Evolutionary conservation across 2,329 filamentous ascomycete genomes (phyloP).

Genomic region (Fusarium denticulatum): DNA sequence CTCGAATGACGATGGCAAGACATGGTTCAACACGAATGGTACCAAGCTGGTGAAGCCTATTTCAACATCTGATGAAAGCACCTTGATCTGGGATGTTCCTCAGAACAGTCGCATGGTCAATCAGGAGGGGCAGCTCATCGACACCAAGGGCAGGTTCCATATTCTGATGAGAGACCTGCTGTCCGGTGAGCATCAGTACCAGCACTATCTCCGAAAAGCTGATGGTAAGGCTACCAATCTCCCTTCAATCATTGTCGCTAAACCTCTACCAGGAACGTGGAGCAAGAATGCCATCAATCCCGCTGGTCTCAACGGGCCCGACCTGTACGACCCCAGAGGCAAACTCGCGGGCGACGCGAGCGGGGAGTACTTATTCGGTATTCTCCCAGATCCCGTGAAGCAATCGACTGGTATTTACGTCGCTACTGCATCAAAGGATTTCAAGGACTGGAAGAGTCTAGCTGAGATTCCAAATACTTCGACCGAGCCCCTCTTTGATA

Average conservation of each 20-base stretch:
- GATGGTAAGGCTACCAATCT: background rate
- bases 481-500: slow-evolving; percentile 26
- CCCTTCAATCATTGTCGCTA: fast-evolving
- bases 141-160: slow-evolving; percentile 19
- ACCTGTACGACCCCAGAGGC: slow-evolving; percentile 27
- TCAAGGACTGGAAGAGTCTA: slow-evolving; percentile 21
- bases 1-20: slow-evolving; percentile 27
- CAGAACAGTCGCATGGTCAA: slow-evolving; percentile 35
- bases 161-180: slow-evolving; percentile 29
- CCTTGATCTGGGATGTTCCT: slow-evolving; percentile 22
- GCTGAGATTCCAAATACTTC: slow-evolving; percentile 24
- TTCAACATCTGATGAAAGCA: slow-evolving; percentile 14
- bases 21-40: slow-evolving; percentile 25
- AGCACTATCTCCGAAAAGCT: slow-evolving; percentile 19
- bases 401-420: slow-evolving; percentile 11
- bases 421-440: background rate
- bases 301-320: slow-evolving; percentile 17
- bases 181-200: slow-evolving; percentile 15
- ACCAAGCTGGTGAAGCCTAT: slow-evolving; percentile 11
- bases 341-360: slow-evolving; percentile 25
- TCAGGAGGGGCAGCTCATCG: slow-evolving; percentile 22
- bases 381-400: slow-evolving; percentile 9
- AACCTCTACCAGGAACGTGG: slow-evolving; percentile 3
- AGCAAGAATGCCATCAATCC: slow-evolving; percentile 24
- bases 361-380: slow-evolving; percentile 15